Evolutionary conservation across 2,329 filamentous ascomycete genomes (phyloP).

Genomic region (Penicillium sp.): DNA sequence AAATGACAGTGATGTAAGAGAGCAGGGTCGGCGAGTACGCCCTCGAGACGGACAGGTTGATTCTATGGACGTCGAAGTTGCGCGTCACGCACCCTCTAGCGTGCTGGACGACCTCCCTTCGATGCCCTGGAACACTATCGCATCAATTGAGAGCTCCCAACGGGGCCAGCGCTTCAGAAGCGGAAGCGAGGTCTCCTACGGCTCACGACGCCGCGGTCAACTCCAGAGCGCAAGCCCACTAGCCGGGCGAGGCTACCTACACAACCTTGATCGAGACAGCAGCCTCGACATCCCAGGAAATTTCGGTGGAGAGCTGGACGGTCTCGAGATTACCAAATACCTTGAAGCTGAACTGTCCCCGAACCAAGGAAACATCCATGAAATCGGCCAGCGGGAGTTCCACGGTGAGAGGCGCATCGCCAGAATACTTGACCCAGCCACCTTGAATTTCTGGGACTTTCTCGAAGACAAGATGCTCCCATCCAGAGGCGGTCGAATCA

Average conservation of each 20-base stretch:
- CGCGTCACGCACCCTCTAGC: slow-evolving; percentile 63
- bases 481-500: slow-evolving; percentile 38
- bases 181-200: slow-evolving; percentile 32
- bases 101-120: slow-evolving; percentile 67
- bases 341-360: slow-evolving; percentile 33
- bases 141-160: slow-evolving; percentile 54
- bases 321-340: slow-evolving; percentile 32
- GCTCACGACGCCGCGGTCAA: slow-evolving; percentile 47
- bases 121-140: slow-evolving; percentile 68
- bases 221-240: slow-evolving; percentile 62
- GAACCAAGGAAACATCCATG: slow-evolving; percentile 22
- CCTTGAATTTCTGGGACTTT: slow-evolving; percentile 62
- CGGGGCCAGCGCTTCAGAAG: slow-evolving; percentile 41
- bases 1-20: slow-evolving; percentile 16
- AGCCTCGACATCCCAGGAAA: slow-evolving; percentile 23
- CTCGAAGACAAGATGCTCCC: slow-evolving; percentile 36
- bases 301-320: slow-evolving; percentile 22
- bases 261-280: slow-evolving; percentile 24
- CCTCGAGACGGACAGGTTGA: slow-evolving; percentile 35
- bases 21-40: slow-evolving; percentile 38
- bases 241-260: slow-evolving; percentile 48
- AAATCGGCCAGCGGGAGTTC: slow-evolving; percentile 43
- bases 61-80: slow-evolving; percentile 60
- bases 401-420: slow-evolving; percentile 17
- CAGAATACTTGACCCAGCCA: slow-evolving; percentile 57